phyloP scores from a whole-genome alignment of 345 rosid species.

The Acer saccharum region DNA sequence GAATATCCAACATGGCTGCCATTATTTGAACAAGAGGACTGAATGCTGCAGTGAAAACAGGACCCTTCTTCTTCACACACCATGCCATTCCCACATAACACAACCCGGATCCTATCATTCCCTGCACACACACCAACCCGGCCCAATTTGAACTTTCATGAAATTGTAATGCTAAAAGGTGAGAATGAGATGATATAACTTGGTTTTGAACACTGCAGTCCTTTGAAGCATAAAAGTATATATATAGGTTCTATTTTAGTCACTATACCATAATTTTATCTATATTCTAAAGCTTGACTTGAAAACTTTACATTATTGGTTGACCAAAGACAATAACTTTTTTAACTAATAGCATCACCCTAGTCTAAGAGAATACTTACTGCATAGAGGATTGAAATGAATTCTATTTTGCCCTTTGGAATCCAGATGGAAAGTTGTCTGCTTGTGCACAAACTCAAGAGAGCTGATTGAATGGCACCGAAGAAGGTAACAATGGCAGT shows the following conservation, averaged over 20 bases:
- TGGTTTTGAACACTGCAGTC: neutral
- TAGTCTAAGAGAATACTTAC: conserved; percentile 33
- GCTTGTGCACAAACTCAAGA: conserved; percentile 34
- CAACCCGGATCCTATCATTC: conserved; percentile 60
- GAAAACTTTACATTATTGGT: neutral
- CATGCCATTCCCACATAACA: conserved; percentile 67
- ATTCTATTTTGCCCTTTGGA: conserved; percentile 43
- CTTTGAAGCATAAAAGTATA: neutral
- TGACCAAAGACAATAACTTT: neutral
- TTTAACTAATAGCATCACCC: neutral
- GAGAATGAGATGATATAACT: neutral
- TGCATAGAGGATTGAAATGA: conserved; percentile 46
- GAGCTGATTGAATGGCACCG: conserved; percentile 60
- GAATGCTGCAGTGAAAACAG: conserved; percentile 66
- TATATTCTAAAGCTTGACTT: neutral
- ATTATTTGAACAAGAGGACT: conserved; percentile 62
- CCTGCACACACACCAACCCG: conserved; percentile 36
- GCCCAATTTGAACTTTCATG: neutral
- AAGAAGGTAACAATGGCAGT: conserved; percentile 65
- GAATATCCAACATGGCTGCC: conserved; percentile 56
- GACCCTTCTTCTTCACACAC: conserved; percentile 69
- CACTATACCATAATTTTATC: neutral
- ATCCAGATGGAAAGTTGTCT: conserved; percentile 50
- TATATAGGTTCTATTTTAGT: neutral
- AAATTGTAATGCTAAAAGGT: neutral